These are phyloP conservation scores for Dioszegia crocea DNA, from an alignment of 768 basidiomycete species.

Conservation along the genomic window DNA sequence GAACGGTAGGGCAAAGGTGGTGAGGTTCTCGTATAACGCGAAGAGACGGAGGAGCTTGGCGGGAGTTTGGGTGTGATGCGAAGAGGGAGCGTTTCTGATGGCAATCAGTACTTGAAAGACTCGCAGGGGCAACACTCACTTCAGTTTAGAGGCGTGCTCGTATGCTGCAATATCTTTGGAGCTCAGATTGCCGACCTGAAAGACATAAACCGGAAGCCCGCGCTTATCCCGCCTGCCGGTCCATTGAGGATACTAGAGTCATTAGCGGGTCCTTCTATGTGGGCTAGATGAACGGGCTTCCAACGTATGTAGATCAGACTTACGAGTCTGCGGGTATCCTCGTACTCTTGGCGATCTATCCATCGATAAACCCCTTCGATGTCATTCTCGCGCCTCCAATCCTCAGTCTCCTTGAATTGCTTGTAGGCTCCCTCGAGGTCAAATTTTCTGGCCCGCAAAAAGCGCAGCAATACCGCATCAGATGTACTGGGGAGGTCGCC, in stretches of 20 bases:
- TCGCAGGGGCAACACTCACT: constrained; percentile 3
- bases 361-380: constrained; percentile 63
- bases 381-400: constrained; percentile 64
- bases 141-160: constrained; percentile 11
- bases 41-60: constrained; percentile 20
- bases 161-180: constrained; percentile 11
- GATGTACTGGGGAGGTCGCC: constrained; percentile 1
- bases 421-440: constrained; percentile 61
- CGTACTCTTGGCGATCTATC: constrained; percentile 62
- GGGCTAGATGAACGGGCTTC: too few relatives aligned
- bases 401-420: constrained; percentile 65
- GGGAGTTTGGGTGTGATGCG: not conserved
- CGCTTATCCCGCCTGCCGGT: constrained; percentile 17
- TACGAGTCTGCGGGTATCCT: constrained; percentile 53
- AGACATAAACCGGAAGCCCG: constrained; percentile 21
- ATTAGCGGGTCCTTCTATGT: constrained; percentile 1
- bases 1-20: constrained; percentile 12
- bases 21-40: constrained; percentile 22
- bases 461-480: constrained; percentile 53
- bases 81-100: not conserved
- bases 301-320: too few relatives aligned
- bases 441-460: constrained; percentile 73
- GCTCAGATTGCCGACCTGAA: constrained; percentile 14
- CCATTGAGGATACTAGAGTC: constrained; percentile 24
- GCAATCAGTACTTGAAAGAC: not conserved